Evolutionary conservation across 345 rosid species (phyloP).

Genomic region (Pseudoturritis turrita): DNA sequence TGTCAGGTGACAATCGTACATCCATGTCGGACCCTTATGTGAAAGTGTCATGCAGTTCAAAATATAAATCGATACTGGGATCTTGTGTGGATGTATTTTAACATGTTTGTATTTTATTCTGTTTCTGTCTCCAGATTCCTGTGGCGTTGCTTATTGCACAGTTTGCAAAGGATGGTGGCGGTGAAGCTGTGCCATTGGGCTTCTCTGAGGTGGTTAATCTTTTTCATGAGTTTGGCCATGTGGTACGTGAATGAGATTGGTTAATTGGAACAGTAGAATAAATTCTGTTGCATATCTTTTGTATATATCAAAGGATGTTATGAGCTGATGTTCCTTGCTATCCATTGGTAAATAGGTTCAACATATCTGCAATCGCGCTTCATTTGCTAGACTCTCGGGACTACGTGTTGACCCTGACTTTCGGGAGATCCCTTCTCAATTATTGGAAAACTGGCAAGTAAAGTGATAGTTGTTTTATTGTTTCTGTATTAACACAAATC

Average conservation of each 20-base stretch:
- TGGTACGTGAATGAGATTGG: constrained; percentile 54
- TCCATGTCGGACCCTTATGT: not conserved
- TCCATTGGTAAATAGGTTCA: constrained; percentile 56
- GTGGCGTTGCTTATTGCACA: constrained; percentile 75
- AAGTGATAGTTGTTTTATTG: constrained; percentile 37
- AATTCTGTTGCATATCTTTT: not conserved
- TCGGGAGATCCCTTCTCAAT: constrained; percentile 81
- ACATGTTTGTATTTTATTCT: constrained; percentile 4
- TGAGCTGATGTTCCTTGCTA: not conserved
- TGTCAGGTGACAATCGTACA: constrained; percentile 47
- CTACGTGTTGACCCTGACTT: constrained; percentile 85
- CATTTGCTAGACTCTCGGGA: constrained; percentile 86
- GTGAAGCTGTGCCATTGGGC: constrained; percentile 52
- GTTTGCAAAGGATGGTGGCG: constrained; percentile 45
- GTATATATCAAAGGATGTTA: constrained; percentile 6
- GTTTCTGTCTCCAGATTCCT: constrained; percentile 49
- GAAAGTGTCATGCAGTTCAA: constrained; percentile 1
- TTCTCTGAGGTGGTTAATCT: constrained; percentile 87
- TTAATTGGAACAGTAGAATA: not conserved
- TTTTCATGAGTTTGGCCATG: constrained; percentile 96
- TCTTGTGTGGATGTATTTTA: constrained; percentile 8
- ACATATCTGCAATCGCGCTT: constrained; percentile 83
- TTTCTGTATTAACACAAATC: not conserved
- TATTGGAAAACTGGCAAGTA: constrained; percentile 80
- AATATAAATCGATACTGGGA: constrained; percentile 6